Conservation (phyloP, 2,329 filamentous ascomycete species). For the Daldinia eschscholtzii region DNA sequence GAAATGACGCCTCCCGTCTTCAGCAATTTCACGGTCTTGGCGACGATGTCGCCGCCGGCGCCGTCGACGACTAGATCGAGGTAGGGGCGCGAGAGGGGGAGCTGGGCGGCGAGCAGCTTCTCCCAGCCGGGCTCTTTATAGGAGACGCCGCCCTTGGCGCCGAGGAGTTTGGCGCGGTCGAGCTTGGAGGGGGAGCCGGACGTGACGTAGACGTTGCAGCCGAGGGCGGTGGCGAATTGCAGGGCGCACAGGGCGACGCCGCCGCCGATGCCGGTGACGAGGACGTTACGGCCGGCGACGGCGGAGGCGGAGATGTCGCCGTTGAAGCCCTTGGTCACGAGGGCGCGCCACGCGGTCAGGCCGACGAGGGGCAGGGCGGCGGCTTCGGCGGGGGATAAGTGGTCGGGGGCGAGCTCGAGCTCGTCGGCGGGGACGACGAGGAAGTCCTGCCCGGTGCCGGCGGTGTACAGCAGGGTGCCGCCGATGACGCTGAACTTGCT, state of each 20-base stretch:
- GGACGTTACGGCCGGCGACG: constrained; percentile 75
- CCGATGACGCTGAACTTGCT: constrained; percentile 74
- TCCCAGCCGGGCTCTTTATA: constrained; percentile 88
- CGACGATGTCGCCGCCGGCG: constrained; percentile 87
- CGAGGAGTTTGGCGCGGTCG: constrained; percentile 75
- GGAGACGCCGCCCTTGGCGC: constrained; percentile 83
- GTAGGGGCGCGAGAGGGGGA: constrained; percentile 75
- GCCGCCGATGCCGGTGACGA: constrained; percentile 92
- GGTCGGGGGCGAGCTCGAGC: constrained; percentile 79
- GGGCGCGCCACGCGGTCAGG: constrained; percentile 87
- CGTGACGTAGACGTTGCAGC: constrained; percentile 85
- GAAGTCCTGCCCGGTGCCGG: constrained; percentile 82
- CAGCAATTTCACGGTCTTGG: constrained; percentile 72
- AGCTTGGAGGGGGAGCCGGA: constrained; percentile 82
- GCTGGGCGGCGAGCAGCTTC: constrained; percentile 72
- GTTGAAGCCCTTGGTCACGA: constrained; percentile 81
- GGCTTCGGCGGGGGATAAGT: constrained; percentile 79
- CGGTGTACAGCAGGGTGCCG: constrained; percentile 72
- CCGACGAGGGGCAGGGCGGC: constrained; percentile 89
- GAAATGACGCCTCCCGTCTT: constrained; percentile 87
- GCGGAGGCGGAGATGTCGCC: constrained; percentile 71
- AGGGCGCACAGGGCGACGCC: constrained; percentile 88
- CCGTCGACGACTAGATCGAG: constrained; percentile 91
- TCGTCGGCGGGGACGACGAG: constrained; percentile 77
- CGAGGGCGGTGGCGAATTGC: constrained; percentile 80